phyloP scores from a whole-genome alignment of 1,139 yeast genomes.

The Diutina pseudorugosa region DNA sequence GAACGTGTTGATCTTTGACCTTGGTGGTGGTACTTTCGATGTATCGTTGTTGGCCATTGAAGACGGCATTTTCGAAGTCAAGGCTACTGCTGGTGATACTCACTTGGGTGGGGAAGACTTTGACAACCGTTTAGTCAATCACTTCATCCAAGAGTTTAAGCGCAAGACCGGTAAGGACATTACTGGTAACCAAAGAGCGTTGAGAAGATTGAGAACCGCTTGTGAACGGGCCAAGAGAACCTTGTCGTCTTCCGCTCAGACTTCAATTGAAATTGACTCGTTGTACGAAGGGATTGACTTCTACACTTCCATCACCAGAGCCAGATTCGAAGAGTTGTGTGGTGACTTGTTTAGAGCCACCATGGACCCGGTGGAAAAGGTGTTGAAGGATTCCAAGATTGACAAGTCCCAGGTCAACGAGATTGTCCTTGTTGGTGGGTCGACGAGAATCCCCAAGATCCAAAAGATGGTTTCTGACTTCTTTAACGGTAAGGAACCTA shows the following conservation, averaged over 20 bases:
- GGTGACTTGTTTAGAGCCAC: conserved; percentile 80
- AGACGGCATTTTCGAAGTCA: conserved; percentile 98
- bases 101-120: conserved; percentile 99
- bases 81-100: conserved; percentile 99
- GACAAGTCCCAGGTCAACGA: conserved; percentile 78
- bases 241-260: background rate
- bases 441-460: conserved; percentile 96
- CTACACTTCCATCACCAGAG: conserved; percentile 74
- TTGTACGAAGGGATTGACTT: conserved; percentile 72
- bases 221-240: conserved; percentile 3
- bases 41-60: conserved; percentile 92
- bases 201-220: conserved; percentile 7
- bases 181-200: conserved; percentile 53
- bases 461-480: conserved; percentile 78
- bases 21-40: conserved; percentile 99
- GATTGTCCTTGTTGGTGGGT: conserved; percentile 93
- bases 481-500: conserved; percentile 88
- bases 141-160: conserved; percentile 74
- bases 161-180: conserved; percentile 92
- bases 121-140: conserved; percentile 53
- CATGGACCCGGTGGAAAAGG: conserved; percentile 87
- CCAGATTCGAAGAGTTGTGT: conserved; percentile 90
- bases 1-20: conserved; percentile 86
- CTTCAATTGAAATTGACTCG: conserved; percentile 3
- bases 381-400: conserved; percentile 77